These are phyloP conservation scores for Adansonia madagascariensis DNA, from an alignment of 441 rosid genomes.

Conservation along the genomic window DNA sequence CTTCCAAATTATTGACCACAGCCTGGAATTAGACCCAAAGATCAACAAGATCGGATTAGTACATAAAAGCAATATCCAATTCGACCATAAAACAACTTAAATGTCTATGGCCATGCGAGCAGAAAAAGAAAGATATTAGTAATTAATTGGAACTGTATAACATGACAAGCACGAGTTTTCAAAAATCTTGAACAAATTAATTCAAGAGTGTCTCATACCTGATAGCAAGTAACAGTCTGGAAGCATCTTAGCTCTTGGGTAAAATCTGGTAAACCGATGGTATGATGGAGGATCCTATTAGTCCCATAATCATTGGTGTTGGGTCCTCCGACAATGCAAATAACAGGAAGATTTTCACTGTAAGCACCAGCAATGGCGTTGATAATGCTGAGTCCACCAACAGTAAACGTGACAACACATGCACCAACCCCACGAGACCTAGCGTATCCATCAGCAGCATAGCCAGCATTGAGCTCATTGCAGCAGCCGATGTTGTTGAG, in stretches of 20 bases:
- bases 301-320: constrained; percentile 18
- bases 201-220: constrained; percentile 3
- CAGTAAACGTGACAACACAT: constrained; percentile 18
- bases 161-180: not conserved
- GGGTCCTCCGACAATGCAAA: constrained; percentile 18
- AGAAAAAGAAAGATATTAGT: not conserved
- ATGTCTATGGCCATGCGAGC: not conserved
- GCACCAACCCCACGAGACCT: constrained; percentile 19
- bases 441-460: constrained; percentile 18
- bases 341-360: constrained; percentile 20
- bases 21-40: constrained; percentile 9
- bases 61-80: not conserved
- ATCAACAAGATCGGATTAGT: not conserved
- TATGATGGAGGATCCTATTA: constrained; percentile 15
- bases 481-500: constrained; percentile 15
- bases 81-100: not conserved
- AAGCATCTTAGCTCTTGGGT: constrained; percentile 13
- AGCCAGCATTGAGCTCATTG: constrained; percentile 21
- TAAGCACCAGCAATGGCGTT: constrained; percentile 21
- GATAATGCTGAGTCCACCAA: constrained; percentile 17
- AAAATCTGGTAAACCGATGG: constrained; percentile 17
- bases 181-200: not conserved
- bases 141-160: not conserved
- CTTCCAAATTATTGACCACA: constrained; percentile 7
- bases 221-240: constrained; percentile 18